Evolutionary conservation across 1,284 basidiomycete genomes (phyloP).

Genomic region (Inonotus hispidus): DNA sequence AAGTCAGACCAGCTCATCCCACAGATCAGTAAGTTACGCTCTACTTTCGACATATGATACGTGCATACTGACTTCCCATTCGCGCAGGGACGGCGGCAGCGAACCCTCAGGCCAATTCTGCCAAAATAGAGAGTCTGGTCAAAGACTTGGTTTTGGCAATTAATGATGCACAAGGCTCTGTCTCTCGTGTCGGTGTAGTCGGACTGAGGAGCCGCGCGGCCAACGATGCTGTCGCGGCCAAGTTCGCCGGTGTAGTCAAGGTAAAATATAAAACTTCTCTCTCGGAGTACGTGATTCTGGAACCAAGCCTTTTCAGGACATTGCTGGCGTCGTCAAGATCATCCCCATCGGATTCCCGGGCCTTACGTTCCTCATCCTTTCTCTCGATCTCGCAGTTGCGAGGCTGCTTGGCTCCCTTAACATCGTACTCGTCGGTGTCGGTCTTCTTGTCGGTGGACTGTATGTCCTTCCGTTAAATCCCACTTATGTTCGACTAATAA

Average conservation of each 20-base stretch:
- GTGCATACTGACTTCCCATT: not conserved
- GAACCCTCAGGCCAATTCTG: not conserved
- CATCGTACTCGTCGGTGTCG: constrained; percentile 17
- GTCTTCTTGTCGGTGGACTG: constrained; percentile 22
- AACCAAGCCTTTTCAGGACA: not conserved
- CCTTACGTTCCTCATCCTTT: constrained; percentile 17
- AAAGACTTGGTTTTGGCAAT: constrained; percentile 11
- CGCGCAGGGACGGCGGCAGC: not conserved
- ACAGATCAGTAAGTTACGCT: constrained; percentile 9
- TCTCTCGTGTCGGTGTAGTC: constrained; percentile 3
- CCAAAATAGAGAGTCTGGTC: constrained; percentile 9
- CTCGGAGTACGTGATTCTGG: too few species aligned
- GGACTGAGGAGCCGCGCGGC: constrained; percentile 17
- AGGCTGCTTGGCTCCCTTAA: constrained; percentile 18
- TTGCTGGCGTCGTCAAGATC: not conserved
- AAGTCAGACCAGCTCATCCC: not conserved
- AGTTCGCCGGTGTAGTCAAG: constrained; percentile 14
- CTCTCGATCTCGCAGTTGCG: constrained; percentile 18
- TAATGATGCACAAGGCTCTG: constrained; percentile 6
- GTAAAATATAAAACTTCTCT: not conserved
- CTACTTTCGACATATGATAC: not conserved
- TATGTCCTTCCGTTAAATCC: constrained; percentile 18
- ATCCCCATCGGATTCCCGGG: not conserved
- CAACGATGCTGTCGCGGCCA: constrained; percentile 15
- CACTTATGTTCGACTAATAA: not conserved